Base-by-base conservation (phyloP, 1,139 yeast genomes). In the Petasospora rhodanensis region DNA sequence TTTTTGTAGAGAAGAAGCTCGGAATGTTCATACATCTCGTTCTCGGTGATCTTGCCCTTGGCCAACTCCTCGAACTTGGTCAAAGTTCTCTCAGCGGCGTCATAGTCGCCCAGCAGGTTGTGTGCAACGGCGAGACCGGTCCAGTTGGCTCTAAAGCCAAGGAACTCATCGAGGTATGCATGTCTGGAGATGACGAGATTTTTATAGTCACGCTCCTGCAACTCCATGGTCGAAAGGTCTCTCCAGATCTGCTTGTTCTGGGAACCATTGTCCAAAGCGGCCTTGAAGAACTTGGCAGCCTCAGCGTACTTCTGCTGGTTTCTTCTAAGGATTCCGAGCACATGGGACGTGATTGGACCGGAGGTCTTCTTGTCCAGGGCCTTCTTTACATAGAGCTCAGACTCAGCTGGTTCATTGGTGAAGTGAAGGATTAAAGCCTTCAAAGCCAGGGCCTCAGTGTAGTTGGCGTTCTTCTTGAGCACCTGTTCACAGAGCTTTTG, bases 121-220 rank as follows among this genome's bases (percentile, higher is more conserved):
- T 83, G 86, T 0, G 96, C 95, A 24, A 85, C 69, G 0, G 96
- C 96, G 35, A 84, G 67, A 0, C 83, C 81, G 3, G 95, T 83
- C 96, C 97, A 93, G 52, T 86, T 82, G 46, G 93, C 91, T 45
- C 96, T 73, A 54, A 76, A 81, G 0, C 95, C 95, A 10, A 95
- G 81, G 48, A 76, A 83, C 26, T 73, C 72, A 48, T 82, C 85
- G 58, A 93, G 68, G 52, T 78, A 77, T 29, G 70, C 69, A 42
- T 75, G 76, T 51, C 97, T 73, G 3, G 91, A 71, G 13, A 62
- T 70, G 7, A 72, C 68, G 45, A 84, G 69, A 22, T 70, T 70
- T 47, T 72, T 74, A 55, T 66, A 86, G 52, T 85, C 91, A 42
- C 96, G 76, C 41, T 70, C 67, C 50, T 91, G 97, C 22, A 83